These are phyloP conservation scores for Alternaria ethzedia DNA, from an alignment of 2,329 filamentous ascomycete genomes.

Conservation along the genomic window DNA sequence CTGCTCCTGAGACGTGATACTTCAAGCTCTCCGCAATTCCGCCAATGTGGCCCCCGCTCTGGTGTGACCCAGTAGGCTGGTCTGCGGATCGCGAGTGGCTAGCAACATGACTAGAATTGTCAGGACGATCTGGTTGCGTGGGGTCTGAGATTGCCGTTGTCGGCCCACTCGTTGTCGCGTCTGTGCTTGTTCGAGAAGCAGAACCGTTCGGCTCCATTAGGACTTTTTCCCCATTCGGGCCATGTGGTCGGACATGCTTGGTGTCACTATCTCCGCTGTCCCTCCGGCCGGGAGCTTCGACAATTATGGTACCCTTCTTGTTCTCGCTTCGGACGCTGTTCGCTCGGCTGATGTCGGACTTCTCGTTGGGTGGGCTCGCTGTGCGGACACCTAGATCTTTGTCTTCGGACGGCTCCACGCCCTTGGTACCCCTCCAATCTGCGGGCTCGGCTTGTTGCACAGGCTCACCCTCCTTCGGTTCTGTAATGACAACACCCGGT, in stretches of 20 bases:
- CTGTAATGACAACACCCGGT: slow-evolving; percentile 60
- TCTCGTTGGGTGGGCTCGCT: slow-evolving; percentile 63
- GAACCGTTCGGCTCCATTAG: slow-evolving; percentile 34
- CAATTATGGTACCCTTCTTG: slow-evolving; percentile 26
- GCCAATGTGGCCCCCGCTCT: slow-evolving; percentile 18
- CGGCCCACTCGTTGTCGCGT: slow-evolving; percentile 24
- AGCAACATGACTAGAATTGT: slow-evolving; percentile 13
- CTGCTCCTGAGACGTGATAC: slow-evolving; percentile 37
- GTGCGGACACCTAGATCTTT: slow-evolving; percentile 73
- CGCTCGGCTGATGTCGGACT: slow-evolving; percentile 72
- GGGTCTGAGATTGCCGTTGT: slow-evolving; percentile 16
- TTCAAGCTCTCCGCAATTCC: slow-evolving; percentile 35
- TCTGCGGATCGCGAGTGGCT: slow-evolving; percentile 4
- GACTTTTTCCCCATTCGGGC: slow-evolving; percentile 42
- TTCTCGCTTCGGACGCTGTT: slow-evolving; percentile 67
- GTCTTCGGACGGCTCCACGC: slow-evolving; percentile 53
- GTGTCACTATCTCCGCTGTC: slow-evolving; percentile 45
- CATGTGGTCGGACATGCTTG: slow-evolving; percentile 50
- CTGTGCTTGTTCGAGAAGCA: slow-evolving; percentile 13
- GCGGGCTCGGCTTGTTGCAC: slow-evolving; percentile 73
- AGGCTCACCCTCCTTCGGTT: slow-evolving; percentile 70
- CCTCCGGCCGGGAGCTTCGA: slow-evolving; percentile 34
- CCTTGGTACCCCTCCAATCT: slow-evolving; percentile 72
- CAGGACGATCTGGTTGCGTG: slow-evolving; percentile 23
- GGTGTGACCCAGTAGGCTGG: slow-evolving; percentile 25